These are phyloP conservation scores for Blyttiomyces sp. DNA, from an alignment of 371 early-diverging fungal genomes.

Conservation along the genomic window DNA sequence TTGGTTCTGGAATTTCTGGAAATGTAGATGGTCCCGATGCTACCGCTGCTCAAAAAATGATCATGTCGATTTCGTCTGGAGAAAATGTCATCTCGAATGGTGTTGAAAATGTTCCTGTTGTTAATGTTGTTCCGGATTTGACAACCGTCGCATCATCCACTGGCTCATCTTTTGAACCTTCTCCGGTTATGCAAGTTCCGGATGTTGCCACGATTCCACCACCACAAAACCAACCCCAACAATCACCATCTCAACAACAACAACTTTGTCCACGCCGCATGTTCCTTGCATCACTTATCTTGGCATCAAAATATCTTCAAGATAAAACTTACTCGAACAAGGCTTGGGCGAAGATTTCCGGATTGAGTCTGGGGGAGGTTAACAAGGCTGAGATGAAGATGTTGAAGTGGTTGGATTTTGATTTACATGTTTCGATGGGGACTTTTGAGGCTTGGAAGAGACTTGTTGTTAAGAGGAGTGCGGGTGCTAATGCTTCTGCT, in stretches of 20 bases:
- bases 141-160: background rate
- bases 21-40: background rate
- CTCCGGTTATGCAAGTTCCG: background rate
- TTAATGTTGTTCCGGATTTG: background rate
- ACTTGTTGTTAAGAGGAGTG: too few relatives aligned
- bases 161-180: background rate
- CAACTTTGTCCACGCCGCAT: slow-evolving; percentile 29
- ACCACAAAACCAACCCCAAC: background rate
- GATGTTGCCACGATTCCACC: background rate
- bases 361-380: slow-evolving; percentile 40
- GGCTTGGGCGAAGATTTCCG: slow-evolving; percentile 51
- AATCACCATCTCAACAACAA: slow-evolving; percentile 9
- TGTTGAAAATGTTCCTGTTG: background rate
- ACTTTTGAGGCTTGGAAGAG: slow-evolving; percentile 25
- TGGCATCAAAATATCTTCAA: slow-evolving; percentile 48
- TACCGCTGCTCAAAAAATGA: background rate
- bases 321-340: slow-evolving; percentile 45
- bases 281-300: slow-evolving; percentile 46
- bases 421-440: slow-evolving; percentile 39
- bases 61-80: background rate
- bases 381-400: slow-evolving; percentile 40
- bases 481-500: too few relatives aligned
- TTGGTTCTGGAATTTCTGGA: background rate
- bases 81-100: background rate
- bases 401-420: slow-evolving; percentile 34